Conservation (phyloP, 345 rosid species). For the Brassica incana region DNA sequence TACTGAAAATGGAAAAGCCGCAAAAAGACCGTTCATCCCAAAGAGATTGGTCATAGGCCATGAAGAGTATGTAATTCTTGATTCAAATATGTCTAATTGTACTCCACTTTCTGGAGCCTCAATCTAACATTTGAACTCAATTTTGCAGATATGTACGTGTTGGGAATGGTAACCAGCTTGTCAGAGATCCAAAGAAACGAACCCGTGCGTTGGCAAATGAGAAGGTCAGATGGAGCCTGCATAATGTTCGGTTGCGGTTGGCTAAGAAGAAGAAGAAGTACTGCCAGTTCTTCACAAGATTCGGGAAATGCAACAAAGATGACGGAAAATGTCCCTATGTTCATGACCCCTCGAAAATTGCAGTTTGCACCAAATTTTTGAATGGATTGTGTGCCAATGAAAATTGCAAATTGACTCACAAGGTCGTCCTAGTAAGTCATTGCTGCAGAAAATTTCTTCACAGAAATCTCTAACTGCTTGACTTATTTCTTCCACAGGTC, state of each 20-base stretch:
- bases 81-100: background rate
- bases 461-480: slow-evolving; percentile 21
- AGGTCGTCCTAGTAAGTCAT: slow-evolving; percentile 52
- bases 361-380: slow-evolving; percentile 91
- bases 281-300: slow-evolving; percentile 95
- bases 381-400: slow-evolving; percentile 72
- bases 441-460: slow-evolving; percentile 9
- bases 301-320: slow-evolving; percentile 94
- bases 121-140: background rate
- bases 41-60: slow-evolving; percentile 89
- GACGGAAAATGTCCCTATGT: slow-evolving; percentile 89
- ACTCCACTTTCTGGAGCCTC: slow-evolving; percentile 8
- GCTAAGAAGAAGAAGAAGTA: slow-evolving; percentile 78
- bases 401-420: slow-evolving; percentile 90
- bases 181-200: slow-evolving; percentile 93
- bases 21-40: slow-evolving; percentile 70
- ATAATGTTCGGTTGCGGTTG: slow-evolving; percentile 78
- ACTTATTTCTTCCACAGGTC: slow-evolving; percentile 56
- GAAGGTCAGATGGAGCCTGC: slow-evolving; percentile 97
- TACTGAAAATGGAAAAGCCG: slow-evolving; percentile 45
- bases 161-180: slow-evolving; percentile 92
- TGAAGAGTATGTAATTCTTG: slow-evolving; percentile 72
- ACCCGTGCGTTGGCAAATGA: slow-evolving; percentile 89
- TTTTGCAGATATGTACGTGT: slow-evolving; percentile 86
- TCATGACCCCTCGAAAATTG: slow-evolving; percentile 90